These are phyloP conservation scores for Trematosphaeria pertusa DNA, from an alignment of 2,329 filamentous ascomycete species.

Conservation along the genomic window DNA sequence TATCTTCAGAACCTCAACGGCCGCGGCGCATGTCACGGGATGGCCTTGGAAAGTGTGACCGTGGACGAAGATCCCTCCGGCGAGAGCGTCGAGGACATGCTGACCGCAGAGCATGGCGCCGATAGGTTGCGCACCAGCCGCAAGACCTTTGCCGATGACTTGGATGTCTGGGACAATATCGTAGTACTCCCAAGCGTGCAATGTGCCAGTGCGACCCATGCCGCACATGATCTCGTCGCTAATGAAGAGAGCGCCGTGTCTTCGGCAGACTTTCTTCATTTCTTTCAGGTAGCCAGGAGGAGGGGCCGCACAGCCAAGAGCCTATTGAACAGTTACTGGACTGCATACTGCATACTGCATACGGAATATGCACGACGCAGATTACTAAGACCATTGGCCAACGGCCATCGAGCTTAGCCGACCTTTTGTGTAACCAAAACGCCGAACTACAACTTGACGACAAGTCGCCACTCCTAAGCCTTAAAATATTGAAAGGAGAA, in stretches of 20 bases:
- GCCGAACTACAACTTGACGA: slow-evolving; percentile 1
- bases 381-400: too few species aligned
- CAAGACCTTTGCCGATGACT: slow-evolving; percentile 71
- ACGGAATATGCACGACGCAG: too few species aligned
- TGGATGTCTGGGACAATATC: slow-evolving; percentile 68
- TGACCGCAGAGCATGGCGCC: slow-evolving; percentile 65
- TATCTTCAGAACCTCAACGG: slow-evolving; percentile 67
- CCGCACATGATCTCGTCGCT: slow-evolving; percentile 81
- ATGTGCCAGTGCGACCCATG: slow-evolving; percentile 63
- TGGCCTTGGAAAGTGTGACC: slow-evolving; percentile 71
- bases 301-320: slow-evolving; percentile 72
- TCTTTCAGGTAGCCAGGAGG: slow-evolving; percentile 73
- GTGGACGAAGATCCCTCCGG: slow-evolving; percentile 59
- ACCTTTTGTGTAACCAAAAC: slow-evolving; percentile 13
- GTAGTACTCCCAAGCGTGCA: slow-evolving; percentile 69
- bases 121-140: slow-evolving; percentile 68
- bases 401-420: too few species aligned
- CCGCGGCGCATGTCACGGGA: slow-evolving; percentile 65
- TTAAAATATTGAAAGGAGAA: not conserved
- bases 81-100: slow-evolving; percentile 59
- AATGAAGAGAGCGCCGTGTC: slow-evolving; percentile 76
- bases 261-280: slow-evolving; percentile 72
- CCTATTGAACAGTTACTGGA: slow-evolving; percentile 46
- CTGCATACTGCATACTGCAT: not conserved
- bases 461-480: not conserved